Base-by-base conservation (phyloP, 2,329 filamentous ascomycete species). In the Pseudogymnoascus sp. region DNA sequence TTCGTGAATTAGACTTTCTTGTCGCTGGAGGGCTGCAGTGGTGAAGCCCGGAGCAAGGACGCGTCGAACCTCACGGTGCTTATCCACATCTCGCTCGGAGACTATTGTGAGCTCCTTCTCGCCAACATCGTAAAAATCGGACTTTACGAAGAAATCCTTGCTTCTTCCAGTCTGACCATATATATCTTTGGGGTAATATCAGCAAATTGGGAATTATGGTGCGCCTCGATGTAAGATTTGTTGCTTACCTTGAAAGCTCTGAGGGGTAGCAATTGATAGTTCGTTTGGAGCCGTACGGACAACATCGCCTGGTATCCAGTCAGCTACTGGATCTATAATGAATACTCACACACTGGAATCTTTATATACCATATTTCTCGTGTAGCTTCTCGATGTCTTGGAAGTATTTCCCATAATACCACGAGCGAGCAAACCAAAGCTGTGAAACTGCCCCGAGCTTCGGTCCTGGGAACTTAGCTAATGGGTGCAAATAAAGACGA, bases 41-140 rank as follows among this genome's bases (percentile, higher is more conserved):
- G 63, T 64, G 53, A 70, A 69, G n/a, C 60, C 66, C 57, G 64
- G 66, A 2, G 65, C 41, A 7, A 71, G 57, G 1, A 61, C 43
- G 14, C 62, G 62, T 12, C 70, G 65, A 35, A 64, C 58, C 4
- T 66, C 65, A 0, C 62, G 41, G 35, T 71, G 68, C 35, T 64
- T 47, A 4, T 18, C 57, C 14, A 20, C 28, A 47, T 62, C 37
- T 14, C 37, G 37, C 28, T 15, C 18, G n/a, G 50, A 35, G 38
- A 62, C 47, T 15, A 25, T 39, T 35, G 22, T 20, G 20, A 28
- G 58, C 9, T 43, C 35, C 37, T 41, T 33, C 53, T 47, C 50
- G 5, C 38, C 15, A 38, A 38, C 37, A 12, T 41, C 18, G 15
- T 41, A 20, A 20, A 41, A 41, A 41, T 41, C 38, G 9, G 38